Evolutionary conservation across 768 basidiomycete species (phyloP), one percentile per base, ranked within the genome.

Genomic region (Antrodiella citrinella): DNA sequence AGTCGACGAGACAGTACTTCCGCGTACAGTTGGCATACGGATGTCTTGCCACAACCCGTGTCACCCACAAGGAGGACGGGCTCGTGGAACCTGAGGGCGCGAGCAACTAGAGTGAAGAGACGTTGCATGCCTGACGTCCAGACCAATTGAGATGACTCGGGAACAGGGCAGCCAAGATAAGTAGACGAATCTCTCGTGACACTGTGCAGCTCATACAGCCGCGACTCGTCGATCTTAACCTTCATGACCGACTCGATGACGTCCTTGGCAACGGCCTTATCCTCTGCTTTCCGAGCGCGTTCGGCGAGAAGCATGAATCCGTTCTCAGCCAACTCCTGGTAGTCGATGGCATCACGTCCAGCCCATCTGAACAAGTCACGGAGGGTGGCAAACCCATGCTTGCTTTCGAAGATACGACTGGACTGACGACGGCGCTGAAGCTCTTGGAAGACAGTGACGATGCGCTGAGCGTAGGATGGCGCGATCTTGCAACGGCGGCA

Each of bases 291-390:
- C 24, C 96, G 77, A 9, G 90, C 76, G 26, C 96, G 82, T 67
- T 98, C 96, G 0, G 91, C 96, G 11, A 99, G 72, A 10, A 99
- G 74, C 94, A 99, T 98, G 67, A 92, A 98, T 0, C 96, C 96
- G 56, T 97, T 91, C 57, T 93, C 84, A 0, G 95, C 96, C 49
- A 99, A 74, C 59, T 96, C 86, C 60, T 96, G 90, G 63, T 92
- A 91, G 7, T 87, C 84, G 45, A 89, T 70, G 1, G 93, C 92
- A 51, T 90, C 89, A 51, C 96, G 73, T 3, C 84, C 86, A 4
- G 93, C 96, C 96, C 96, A 99, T 41, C 96, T 82, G 69, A 99
- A 99, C 15, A 99, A 71, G 63, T 99, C 96, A 38, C 96, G 89
- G 3, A 99, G 77, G 1, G 96, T 99, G 0, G 91, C 96, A 62